Evolutionary conservation across 2,329 filamentous ascomycete genomes (phyloP), one percentile per base, ranked within the genome.

Genomic region (Pyrenophora teres): DNA sequence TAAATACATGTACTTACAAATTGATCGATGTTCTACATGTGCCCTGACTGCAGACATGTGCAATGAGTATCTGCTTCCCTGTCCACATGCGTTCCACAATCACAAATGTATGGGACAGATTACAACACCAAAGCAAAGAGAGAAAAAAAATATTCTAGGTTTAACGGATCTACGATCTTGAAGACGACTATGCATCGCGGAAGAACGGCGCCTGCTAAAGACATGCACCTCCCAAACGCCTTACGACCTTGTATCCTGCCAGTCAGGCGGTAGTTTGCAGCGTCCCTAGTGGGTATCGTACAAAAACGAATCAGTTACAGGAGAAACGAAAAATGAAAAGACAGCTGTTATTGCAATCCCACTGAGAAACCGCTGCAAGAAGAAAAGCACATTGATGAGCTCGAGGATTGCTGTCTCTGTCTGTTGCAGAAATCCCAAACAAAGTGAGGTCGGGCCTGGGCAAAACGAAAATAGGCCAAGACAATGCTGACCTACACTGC

Each of bases 271-370:
- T 45, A 25, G 47, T 25, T 23, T 27, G 37, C 37, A 43, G 46
- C 47, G 45, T 45, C 44, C 44, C 35, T 49, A 36, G 27, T 25
- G 47, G 48, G 35, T 62, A 60, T 63, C 52, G 43, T 65, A 65
- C 60, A 63, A 42, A 39, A 46, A 42, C 18, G 39, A 52, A 50
- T 31, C 35, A 49, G 40, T 43, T 53, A 55, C 32, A 52, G 36
- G 31, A 52, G 44, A 38, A 46, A 32, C 10, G 25, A 44, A 43
- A 47, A 31, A 16, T 30, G 30, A 19, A 25, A 15, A 30, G 21
- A 47, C 3, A 16, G 18, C 13, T 9, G 8, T 36, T 7, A 19
- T 25, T 12, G 12, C 37, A 15, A 31, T 21, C 15, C n/a, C 13
- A 15, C 16, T 2, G 27, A 35, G 38, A 25, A 13, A 30, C 45